Conservation (phyloP, 495 filamentous ascomycete genomes). For the Lasiosphaeriaceae sp. region DNA sequence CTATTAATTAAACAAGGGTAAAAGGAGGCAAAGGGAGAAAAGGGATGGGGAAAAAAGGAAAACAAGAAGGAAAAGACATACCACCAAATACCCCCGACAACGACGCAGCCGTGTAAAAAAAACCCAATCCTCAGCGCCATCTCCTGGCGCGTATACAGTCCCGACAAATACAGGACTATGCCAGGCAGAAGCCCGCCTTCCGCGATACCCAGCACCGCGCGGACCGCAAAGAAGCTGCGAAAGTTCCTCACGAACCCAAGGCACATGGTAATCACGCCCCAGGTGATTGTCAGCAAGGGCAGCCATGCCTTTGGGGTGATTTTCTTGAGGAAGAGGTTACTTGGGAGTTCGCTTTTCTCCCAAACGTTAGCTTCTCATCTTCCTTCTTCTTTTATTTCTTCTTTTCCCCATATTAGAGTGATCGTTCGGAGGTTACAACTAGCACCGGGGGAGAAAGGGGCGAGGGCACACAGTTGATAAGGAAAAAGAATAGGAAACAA, state of each 20-base stretch:
- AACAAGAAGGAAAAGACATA: conserved; percentile 1
- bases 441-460: too few relatives aligned
- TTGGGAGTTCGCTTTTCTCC: conserved; percentile 63
- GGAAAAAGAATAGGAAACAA: not conserved
- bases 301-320: conserved; percentile 59
- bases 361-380: not conserved
- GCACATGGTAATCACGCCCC: conserved; percentile 55
- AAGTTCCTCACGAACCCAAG: conserved; percentile 78
- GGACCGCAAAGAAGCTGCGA: conserved; percentile 66
- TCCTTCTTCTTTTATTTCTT: too few relatives aligned
- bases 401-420: too few relatives aligned
- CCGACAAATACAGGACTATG: conserved; percentile 48
- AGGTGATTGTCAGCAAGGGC: conserved; percentile 50
- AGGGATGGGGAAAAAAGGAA: not conserved
- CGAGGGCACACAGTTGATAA: too few relatives aligned
- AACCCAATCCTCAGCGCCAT: conserved; percentile 51
- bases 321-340: conserved; percentile 80
- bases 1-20: too few relatives aligned
- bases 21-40: too few relatives aligned
- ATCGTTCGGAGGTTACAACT: too few relatives aligned
- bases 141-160: conserved; percentile 45
- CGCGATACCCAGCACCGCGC: conserved; percentile 68
- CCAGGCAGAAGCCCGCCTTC: conserved; percentile 50
- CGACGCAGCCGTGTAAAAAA: conserved; percentile 51
- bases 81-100: conserved; percentile 57